Percentiles rank a stretch among this genome's conserved stretches.
Conservation (phyloP, 2,329 filamentous ascomycete genomes). For the Aureobasidium sp. region DNA sequence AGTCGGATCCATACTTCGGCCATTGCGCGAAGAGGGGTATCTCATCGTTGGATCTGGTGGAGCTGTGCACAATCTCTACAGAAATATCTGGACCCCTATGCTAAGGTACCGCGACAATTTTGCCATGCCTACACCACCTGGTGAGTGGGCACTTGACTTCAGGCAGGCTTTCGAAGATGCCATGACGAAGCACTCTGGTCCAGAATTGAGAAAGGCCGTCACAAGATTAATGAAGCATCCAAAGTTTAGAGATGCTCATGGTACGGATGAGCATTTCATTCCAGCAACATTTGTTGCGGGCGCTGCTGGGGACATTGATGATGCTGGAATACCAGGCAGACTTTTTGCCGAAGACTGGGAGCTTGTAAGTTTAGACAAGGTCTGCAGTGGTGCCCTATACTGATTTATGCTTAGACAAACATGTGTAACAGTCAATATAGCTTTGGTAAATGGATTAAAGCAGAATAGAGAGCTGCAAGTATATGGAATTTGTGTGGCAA, state of each 20-base stretch:
- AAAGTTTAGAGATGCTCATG: conserved; percentile 59
- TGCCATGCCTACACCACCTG: conserved; percentile 52
- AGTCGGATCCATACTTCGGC: conserved; percentile 52
- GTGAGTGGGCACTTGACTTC: conserved; percentile 57
- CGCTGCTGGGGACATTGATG: conserved; percentile 38
- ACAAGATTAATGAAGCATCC: conserved; percentile 63
- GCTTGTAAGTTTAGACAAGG: conserved; percentile 36
- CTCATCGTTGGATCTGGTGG: conserved; percentile 55
- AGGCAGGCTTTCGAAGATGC: conserved; percentile 58
- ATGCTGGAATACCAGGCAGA: not conserved
- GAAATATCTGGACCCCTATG: conserved; percentile 62
- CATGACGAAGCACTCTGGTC: conserved; percentile 48
- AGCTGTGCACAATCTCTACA: conserved; percentile 63
- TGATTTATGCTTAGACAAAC: too few species aligned
- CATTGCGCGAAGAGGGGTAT: conserved; percentile 48
- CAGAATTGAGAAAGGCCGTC: conserved; percentile 47
- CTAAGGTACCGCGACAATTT: conserved; percentile 57
- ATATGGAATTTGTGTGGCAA: too few species aligned
- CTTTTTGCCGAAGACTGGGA: conserved; percentile 52
- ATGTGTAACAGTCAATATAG: too few species aligned
- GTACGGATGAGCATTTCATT: conserved; percentile 66
- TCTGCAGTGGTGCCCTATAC: too few species aligned
- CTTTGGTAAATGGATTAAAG: too few species aligned
- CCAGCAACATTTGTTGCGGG: conserved; percentile 57
- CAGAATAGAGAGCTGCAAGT: too few species aligned